Evolutionary conservation across 768 basidiomycete genomes (phyloP).

Genomic region (Suillus paluster): DNA sequence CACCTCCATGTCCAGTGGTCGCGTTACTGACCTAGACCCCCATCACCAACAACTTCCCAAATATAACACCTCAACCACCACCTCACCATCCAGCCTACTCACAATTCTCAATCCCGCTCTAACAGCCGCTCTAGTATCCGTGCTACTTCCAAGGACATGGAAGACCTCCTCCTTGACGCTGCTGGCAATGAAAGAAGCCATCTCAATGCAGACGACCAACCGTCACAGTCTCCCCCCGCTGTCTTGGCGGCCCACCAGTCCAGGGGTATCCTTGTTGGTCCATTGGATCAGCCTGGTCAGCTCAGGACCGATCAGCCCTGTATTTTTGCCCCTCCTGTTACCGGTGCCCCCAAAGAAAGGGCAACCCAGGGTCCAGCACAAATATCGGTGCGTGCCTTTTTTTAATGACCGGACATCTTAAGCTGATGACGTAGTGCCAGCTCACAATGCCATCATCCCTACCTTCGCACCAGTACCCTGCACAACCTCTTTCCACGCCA

Average conservation of each 20-base stretch:
- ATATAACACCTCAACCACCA: conserved; percentile 15
- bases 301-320: conserved; percentile 61
- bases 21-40: conserved; percentile 25
- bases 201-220: conserved; percentile 32
- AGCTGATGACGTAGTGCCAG: conserved; percentile 5
- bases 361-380: conserved; percentile 42
- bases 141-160: conserved; percentile 42
- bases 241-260: conserved; percentile 37
- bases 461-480: conserved; percentile 2
- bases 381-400: conserved; percentile 27
- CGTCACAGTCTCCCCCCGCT: conserved; percentile 34
- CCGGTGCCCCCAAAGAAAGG: conserved; percentile 72
- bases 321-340: conserved; percentile 74
- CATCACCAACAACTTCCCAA: conserved; percentile 28
- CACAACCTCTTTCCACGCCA: conserved; percentile 30
- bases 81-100: conserved; percentile 15
- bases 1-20: conserved; percentile 15
- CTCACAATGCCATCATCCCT: conserved; percentile 5
- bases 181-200: conserved; percentile 36
- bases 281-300: conserved; percentile 39
- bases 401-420: neutral
- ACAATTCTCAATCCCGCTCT: conserved; percentile 28
- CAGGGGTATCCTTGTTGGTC: conserved; percentile 30
- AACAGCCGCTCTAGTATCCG: conserved; percentile 40
- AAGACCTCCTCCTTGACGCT: conserved; percentile 54